Evolutionary conservation across 2,329 filamentous ascomycete genomes (phyloP), one percentile per base, ranked within the genome.

Genomic region (Fusarium austroafricanum): DNA sequence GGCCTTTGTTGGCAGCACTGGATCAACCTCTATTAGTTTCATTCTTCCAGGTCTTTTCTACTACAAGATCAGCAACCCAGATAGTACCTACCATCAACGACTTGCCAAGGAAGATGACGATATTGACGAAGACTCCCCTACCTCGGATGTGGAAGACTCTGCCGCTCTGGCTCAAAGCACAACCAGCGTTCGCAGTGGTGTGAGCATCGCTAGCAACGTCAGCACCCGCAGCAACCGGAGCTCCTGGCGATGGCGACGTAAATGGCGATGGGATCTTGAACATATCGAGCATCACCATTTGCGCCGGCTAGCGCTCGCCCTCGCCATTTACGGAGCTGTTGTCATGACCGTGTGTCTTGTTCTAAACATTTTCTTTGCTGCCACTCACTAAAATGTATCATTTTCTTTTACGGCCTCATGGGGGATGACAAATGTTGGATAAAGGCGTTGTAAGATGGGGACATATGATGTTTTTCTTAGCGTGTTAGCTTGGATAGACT

Each of bases 31-130:
- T 64, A 99, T 99, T 73, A 97, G 93, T 65, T 99, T 99, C 77
- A 98, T 99, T 69, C 85, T 99, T 1, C 96, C 96, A 0, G 96
- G 96, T 0, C 81, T 99, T 6, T 99, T 99, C 79, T 99, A 98
- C 80, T 99, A 98, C 82, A 98, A 98, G 80, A 98, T 99, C 62
- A 96, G 93, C 14, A 89, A 93, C 23, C 96, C 96, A 0, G 91
- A 97, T 55, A 95, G 92, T 43, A 86, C 90, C 28, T 89, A 95
- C 66, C 94, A 97, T 73, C 95, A 97, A 77, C 88, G 91, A 15
- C 83, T 98, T 11, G 83, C 93, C 66, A 98, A 98, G 78, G 94
- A 96, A 74, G 93, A 97, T 70, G 96, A 98, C 72, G 92, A 95
- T 67, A 89, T 89, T n/a, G 84, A 73, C 10, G 71, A 87, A 37